phyloP scores from a whole-genome alignment of 805 yeast species.

The Tanozyma kutaoensis region DNA sequence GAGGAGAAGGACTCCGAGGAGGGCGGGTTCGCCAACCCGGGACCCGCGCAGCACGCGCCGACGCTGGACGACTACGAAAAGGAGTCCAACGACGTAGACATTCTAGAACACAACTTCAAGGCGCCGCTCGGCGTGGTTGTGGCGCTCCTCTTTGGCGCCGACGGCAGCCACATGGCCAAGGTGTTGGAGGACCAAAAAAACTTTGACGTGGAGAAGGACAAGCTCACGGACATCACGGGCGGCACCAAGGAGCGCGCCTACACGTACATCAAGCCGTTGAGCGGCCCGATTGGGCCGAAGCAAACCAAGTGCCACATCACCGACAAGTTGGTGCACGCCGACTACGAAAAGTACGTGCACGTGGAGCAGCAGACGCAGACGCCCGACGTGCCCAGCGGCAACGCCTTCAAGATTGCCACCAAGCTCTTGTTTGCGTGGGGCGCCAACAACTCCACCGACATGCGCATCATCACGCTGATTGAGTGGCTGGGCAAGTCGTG shows the following conservation, averaged over 20 bases:
- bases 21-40: slow-evolving; percentile 27
- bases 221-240: slow-evolving; percentile 19
- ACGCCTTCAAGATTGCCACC: slow-evolving; percentile 63
- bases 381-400: slow-evolving; percentile 90
- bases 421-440: slow-evolving; percentile 70
- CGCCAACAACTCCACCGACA: slow-evolving; percentile 39
- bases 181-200: slow-evolving; percentile 19
- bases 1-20: background rate
- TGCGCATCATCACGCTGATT: slow-evolving; percentile 58
- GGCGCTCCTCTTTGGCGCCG: slow-evolving; percentile 54
- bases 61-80: slow-evolving; percentile 33
- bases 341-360: slow-evolving; percentile 40
- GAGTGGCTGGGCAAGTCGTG: slow-evolving; percentile 90
- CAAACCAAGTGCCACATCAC: slow-evolving; percentile 61
- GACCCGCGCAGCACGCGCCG: slow-evolving; percentile 52
- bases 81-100: slow-evolving; percentile 35
- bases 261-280: slow-evolving; percentile 61
- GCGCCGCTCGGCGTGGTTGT: slow-evolving; percentile 75
- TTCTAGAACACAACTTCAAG: slow-evolving; percentile 34
- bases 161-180: slow-evolving; percentile 26
- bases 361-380: slow-evolving; percentile 57
- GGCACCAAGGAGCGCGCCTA: slow-evolving; percentile 37
- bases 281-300: slow-evolving; percentile 83
- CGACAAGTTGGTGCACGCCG: slow-evolving; percentile 45
- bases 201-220: slow-evolving; percentile 10